Base-by-base conservation (phyloP, 805 yeast genomes). In the Kodamaea lidongshanica region DNA sequence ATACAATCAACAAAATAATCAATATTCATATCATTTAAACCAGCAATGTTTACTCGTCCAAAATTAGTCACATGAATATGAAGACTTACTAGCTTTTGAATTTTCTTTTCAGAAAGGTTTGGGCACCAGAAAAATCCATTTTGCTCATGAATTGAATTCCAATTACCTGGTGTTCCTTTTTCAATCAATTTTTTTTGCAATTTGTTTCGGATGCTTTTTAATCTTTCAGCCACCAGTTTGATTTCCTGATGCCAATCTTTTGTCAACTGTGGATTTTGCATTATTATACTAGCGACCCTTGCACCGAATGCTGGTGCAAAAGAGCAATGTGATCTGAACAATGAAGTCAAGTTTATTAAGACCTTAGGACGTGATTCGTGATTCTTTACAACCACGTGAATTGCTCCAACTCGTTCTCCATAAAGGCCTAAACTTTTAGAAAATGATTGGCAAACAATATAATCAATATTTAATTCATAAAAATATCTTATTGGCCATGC, bases 301-400 rank as follows among this genome's bases (percentile, higher is more conserved):
- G 72, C 70, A 10, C 72, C 71, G 40, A 54, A 66, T 5, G 70
- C 67, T 7, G 72, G 70, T 4, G 65, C 69, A 46, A 63, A 62
- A 5, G 72, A 66, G 33, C 64, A 55, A 41, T 60, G 66, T n/a
- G 50, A 39, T 41, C 71, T 48, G 42, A 65, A 56, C 20, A 51
- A 25, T 9, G 54, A 45, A 8, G 56, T 47, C 45, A 66, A 48
- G 19, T 46, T 46, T 12, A 52, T 48, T 33, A 39, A 39, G 17
- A 48, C 47, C 12, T 41, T 43, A 9, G 37, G 37, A 7, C 34
- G 35, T n/a, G 33, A 24, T 2, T 33, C 31, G 12, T 24, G 25
- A 30, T 54, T 53, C 18, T 41, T 43, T 7, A 46, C 31, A 15
- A 53, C 56, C 18, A 52, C 61, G 40, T 57, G 66, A 28, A 54